Base-by-base conservation (phyloP, 2,329 filamentous ascomycete species). In the Beauveria sp. region DNA sequence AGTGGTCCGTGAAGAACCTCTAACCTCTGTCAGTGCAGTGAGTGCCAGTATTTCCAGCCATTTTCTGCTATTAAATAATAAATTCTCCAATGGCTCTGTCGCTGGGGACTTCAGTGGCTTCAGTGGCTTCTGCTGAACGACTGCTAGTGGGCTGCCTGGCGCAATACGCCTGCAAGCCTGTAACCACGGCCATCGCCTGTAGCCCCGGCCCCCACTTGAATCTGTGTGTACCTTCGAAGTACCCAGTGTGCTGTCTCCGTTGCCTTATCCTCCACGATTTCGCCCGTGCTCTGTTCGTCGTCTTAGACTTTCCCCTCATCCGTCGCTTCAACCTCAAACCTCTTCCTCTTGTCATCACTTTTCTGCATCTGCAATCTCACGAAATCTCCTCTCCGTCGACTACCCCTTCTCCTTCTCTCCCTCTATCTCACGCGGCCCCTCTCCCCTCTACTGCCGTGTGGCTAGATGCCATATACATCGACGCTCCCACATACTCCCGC, bases 231-330 rank as follows among this genome's bases (percentile, higher is more conserved):
- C 34, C 34, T 16, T 16, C 34, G 1, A 38, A 24, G 20, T 55
- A 57, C 54, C 20, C 28, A 57, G 49, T 40, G 43, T 49, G 40
- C 42, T 47, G 45, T 24, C 24, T 26, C 40, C 40, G 28, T 51
- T 42, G 38, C 47, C 38, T 16, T 24, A 4, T 28, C 22, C 56
- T 60, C 40, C 26, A 28, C 20, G 24, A 42, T 26, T 60, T 5
- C 26, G 49, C 38, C 57, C 47, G 57, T 49, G 10, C 30, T 52
- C 20, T 42, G 42, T 54, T 30, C 50, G 51, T 55, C 57, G 24
- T 24, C 26, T 60, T 60, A 12, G 47, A 54, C 28, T 46, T 60
- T 60, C 58, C 58, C 58, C 58, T 60, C 58, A 60, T 55, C 22
- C 42, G 42, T 30, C 43, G 26, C 42, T 55, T 49, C 24, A 40